Base-by-base conservation (phyloP, 2,329 filamentous ascomycete species). In the Apiospora koreana region DNA sequence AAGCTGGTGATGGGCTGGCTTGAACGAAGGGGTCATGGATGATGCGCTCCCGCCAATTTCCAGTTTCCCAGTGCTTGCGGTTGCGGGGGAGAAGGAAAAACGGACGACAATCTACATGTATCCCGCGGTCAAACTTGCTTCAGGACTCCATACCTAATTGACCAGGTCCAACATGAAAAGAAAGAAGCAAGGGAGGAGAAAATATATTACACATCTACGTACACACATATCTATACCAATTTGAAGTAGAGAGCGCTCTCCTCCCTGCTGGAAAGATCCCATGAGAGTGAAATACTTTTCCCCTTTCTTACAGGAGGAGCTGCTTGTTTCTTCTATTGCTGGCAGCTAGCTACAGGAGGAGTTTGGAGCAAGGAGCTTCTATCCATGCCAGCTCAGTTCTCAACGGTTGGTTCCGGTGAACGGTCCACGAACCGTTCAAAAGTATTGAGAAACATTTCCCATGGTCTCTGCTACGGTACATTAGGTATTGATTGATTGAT, bases 371-470 rank as follows among this genome's bases (percentile, higher is more conserved):
- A 62, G 35, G 54, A 62, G 18, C 54, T 38, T 4, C 28, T 12
- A 62, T 62, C 54, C 54, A 62, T 38, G 54, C 18, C 54, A 38
- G 31, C 23, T 62, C 54, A 38, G 31, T 38, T 62, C 54, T 62
- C 54, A 62, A 62, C 54, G 54, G 31, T 62, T 62, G 54, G 31
- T n/a, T n/a, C 54, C 31, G 54, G 54, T 38, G 54, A 62, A 62
- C 54, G 54, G 54, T 23, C 54, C 31, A 35, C 9, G 50, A 58
- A 58, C 50, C 50, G 50, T 58, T 10, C 35, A 58, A 58, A 58
- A 14, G 23, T 28, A 31, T 58, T 58, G 50, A 31, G 50, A 58
- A 58, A 58, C 50, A 58, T 35, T 58, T 58, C 12, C 12, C 50
- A 58, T 35, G 50, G 28, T 58, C 50, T 58, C 50, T 58, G 50